These are phyloP conservation scores for Geotrichum restrictum DNA, from an alignment of 1,139 yeast species.

Conservation along the genomic window DNA sequence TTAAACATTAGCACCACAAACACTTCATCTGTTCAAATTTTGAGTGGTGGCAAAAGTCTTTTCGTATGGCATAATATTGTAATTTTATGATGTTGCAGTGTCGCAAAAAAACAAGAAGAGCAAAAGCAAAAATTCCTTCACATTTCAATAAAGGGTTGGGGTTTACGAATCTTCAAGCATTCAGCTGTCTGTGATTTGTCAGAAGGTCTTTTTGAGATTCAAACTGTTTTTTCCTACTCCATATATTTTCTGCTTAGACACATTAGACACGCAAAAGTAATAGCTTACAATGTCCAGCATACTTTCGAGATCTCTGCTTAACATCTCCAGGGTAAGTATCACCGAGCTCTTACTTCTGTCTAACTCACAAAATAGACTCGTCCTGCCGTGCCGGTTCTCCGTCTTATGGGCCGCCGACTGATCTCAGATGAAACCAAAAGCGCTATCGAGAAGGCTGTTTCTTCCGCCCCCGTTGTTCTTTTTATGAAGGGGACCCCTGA, in stretches of 20 bases:
- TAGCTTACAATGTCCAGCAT: background rate
- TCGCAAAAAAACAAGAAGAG: background rate
- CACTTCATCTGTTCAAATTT: too few species aligned
- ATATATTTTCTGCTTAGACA: background rate
- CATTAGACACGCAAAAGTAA: too few species aligned
- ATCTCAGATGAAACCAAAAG: conserved; percentile 72
- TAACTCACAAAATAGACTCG: conserved; percentile 3
- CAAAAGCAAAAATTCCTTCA: background rate
- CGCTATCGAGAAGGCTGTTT: conserved; percentile 63
- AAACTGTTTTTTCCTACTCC: background rate
- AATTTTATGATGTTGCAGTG: background rate
- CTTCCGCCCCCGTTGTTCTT: conserved; percentile 86
- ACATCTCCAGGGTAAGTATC: conserved; percentile 5
- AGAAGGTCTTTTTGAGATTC: too few species aligned
- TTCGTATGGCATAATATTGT: too few species aligned
- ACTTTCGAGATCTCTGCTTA: conserved; percentile 6
- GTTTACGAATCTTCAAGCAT: background rate
- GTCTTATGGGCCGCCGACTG: conserved; percentile 42
- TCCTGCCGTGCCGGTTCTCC: conserved; percentile 9
- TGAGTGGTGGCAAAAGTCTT: too few species aligned
- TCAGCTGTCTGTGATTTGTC: conserved; percentile 4
- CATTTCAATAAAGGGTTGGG: background rate
- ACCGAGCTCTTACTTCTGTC: background rate
- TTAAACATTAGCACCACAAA: too few species aligned
- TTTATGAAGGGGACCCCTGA: conserved; percentile 80